phyloP scores from a whole-genome alignment of 2,329 filamentous ascomycete species.

The Cordyceps cicadae region DNA sequence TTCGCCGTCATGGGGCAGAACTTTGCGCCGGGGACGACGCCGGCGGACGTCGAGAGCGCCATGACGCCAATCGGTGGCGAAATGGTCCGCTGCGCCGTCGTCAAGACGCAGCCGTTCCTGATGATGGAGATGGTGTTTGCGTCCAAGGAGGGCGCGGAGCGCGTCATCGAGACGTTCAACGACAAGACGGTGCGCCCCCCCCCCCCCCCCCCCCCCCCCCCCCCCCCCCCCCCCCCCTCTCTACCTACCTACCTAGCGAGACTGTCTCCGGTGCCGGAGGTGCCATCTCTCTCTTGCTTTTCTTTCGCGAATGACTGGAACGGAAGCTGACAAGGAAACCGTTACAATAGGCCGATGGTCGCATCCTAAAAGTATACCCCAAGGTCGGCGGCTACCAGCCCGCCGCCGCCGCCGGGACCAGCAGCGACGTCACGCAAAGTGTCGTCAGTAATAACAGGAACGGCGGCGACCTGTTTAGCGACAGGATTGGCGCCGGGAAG shows the following conservation, averaged over 20 bases:
- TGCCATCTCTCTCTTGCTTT: no score
- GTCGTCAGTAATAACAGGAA: conserved; percentile 18
- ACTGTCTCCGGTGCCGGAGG: no score
- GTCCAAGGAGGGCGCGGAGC: conserved; percentile 63
- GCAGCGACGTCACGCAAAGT: conserved; percentile 30
- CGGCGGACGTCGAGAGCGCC: conserved; percentile 73
- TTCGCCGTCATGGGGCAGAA: conserved; percentile 70
- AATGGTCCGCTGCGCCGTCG: conserved; percentile 57
- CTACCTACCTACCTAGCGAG: no score
- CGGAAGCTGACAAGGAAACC: neutral
- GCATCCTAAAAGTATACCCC: conserved; percentile 63
- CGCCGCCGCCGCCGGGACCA: conserved; percentile 11
- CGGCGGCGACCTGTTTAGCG: conserved; percentile 39
- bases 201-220: no score
- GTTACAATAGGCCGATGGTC: conserved; percentile 59
- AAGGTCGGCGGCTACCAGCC: conserved; percentile 43
- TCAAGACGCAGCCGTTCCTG: conserved; percentile 61
- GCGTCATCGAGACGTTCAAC: conserved; percentile 68
- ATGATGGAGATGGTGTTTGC: conserved; percentile 72
- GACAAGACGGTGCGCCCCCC: conserved; percentile 57
- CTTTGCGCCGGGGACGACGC: conserved; percentile 73
- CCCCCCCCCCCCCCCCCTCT: no score
- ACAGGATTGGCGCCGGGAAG: conserved; percentile 26
- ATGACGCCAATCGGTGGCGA: conserved; percentile 68
- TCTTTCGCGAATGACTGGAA: no score